These are phyloP conservation scores for Hypoxylon trugodes DNA, from an alignment of 495 filamentous ascomycete species.

Conservation along the genomic window DNA sequence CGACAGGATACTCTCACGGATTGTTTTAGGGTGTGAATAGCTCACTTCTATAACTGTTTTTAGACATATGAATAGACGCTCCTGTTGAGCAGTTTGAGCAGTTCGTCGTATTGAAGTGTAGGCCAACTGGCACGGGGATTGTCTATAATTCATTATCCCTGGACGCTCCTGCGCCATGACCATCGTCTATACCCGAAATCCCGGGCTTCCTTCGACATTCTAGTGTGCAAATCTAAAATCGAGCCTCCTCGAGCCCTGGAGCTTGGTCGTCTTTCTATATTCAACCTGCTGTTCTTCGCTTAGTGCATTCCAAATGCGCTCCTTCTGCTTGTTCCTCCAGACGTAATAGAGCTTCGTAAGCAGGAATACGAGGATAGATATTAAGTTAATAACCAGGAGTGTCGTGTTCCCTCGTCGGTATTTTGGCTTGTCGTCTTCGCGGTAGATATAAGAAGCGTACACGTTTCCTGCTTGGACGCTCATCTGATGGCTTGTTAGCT, in stretches of 20 bases:
- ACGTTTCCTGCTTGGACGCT: constrained; percentile 70
- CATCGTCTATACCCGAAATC: neutral
- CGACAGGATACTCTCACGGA: too few relatives aligned
- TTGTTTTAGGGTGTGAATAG: too few relatives aligned
- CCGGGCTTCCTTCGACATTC: neutral
- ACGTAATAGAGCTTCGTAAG: constrained; percentile 57
- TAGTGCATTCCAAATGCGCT: constrained; percentile 51
- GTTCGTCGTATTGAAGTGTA: too few relatives aligned
- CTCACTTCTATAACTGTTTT: too few relatives aligned
- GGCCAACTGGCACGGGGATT: too few relatives aligned
- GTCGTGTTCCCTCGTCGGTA: constrained; percentile 73
- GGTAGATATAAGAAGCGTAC: constrained; percentile 61
- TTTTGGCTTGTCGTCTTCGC: constrained; percentile 65
- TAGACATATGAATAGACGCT: too few relatives aligned
- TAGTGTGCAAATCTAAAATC: constrained; percentile 58
- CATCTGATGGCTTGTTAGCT: constrained; percentile 56
- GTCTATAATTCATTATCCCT: too few relatives aligned
- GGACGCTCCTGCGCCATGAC: neutral
- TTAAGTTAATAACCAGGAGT: constrained; percentile 61
- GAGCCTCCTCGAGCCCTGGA: constrained; percentile 52
- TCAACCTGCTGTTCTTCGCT: constrained; percentile 47
- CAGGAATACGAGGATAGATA: constrained; percentile 46
- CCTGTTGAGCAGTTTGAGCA: too few relatives aligned
- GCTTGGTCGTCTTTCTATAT: constrained; percentile 50
- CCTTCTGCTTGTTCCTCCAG: constrained; percentile 52